Conservation (phyloP, 495 filamentous ascomycete species). For the Hyphodiscus hymeniophilus region DNA sequence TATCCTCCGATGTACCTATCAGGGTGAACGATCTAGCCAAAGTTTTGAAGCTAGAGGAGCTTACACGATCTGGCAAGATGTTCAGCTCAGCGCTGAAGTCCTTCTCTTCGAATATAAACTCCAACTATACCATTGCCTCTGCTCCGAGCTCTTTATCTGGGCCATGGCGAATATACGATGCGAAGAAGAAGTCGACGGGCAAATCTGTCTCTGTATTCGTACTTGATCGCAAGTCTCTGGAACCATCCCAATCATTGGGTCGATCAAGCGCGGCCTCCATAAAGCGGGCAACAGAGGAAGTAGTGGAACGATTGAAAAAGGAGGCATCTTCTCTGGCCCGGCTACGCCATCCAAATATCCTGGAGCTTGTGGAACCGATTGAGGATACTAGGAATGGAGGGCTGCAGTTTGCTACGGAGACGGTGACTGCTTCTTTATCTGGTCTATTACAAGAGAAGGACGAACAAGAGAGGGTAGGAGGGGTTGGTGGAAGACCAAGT, state of each 20-base stretch:
- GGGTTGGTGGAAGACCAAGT: slow-evolving; percentile 58
- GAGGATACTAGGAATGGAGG: slow-evolving; percentile 88
- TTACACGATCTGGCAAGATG: slow-evolving; percentile 21
- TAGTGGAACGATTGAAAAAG: slow-evolving; percentile 81
- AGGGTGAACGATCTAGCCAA: background rate
- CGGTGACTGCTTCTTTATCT: slow-evolving; percentile 79
- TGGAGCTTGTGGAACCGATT: slow-evolving; percentile 90
- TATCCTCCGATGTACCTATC: too few relatives aligned
- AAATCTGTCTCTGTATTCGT: slow-evolving; percentile 88
- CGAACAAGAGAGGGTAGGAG: slow-evolving; percentile 65
- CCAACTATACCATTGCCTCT: slow-evolving; percentile 75
- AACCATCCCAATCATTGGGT: slow-evolving; percentile 41
- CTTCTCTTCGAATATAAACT: slow-evolving; percentile 76
- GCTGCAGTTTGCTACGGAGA: slow-evolving; percentile 91
- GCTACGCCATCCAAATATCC: slow-evolving; percentile 80
- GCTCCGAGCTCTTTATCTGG: slow-evolving; percentile 65
- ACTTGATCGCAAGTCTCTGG: slow-evolving; percentile 82
- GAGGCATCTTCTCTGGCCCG: slow-evolving; percentile 82
- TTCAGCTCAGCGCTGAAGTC: slow-evolving; percentile 71
- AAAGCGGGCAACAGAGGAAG: slow-evolving; percentile 78
- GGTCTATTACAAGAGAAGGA: slow-evolving; percentile 82
- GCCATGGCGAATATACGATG: slow-evolving; percentile 95
- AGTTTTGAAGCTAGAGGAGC: slow-evolving; percentile 1
- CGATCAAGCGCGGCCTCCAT: slow-evolving; percentile 56
- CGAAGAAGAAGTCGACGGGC: slow-evolving; percentile 87